Percentiles rank a stretch among this genome's conserved stretches.
Conservation (phyloP, 2,329 filamentous ascomycete species). For the Penicillium hesseltinei region DNA sequence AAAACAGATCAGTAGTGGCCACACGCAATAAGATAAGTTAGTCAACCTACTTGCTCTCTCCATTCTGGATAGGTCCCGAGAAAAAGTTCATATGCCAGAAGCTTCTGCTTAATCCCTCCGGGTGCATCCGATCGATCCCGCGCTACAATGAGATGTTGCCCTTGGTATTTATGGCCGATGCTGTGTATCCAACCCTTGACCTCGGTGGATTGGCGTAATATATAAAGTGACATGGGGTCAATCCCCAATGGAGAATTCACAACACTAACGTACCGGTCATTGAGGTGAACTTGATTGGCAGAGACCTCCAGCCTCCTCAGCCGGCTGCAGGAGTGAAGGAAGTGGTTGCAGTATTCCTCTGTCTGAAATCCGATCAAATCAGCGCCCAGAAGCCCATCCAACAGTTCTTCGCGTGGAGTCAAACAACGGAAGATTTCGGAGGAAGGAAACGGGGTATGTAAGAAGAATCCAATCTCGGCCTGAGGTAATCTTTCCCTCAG, state of each 20-base stretch:
- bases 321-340: conserved; percentile 89
- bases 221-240: conserved; percentile 69
- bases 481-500: conserved; percentile 78
- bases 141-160: conserved; percentile 85
- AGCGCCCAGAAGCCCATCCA: conserved; percentile 88
- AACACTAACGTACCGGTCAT: conserved; percentile 86
- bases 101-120: conserved; percentile 86
- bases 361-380: conserved; percentile 92
- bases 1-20: neutral
- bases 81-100: conserved; percentile 86
- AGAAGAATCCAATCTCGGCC: conserved; percentile 91
- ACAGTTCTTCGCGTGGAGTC: conserved; percentile 74
- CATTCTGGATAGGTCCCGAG: conserved; percentile 87
- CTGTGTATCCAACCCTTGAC: conserved; percentile 75
- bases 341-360: conserved; percentile 87
- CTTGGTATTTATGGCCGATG: conserved; percentile 76
- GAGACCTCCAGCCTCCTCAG: conserved; percentile 81
- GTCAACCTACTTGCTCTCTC: conserved; percentile 61
- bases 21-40: neutral
- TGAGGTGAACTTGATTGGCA: conserved; percentile 77
- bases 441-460: conserved; percentile 91
- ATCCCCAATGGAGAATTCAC: conserved; percentile 81
- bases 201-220: conserved; percentile 66
- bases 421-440: conserved; percentile 93
- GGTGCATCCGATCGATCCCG: conserved; percentile 91